A percentile compares a stretch with the other conserved stretches of the same genome.
Evolutionary conservation across 2,329 filamentous ascomycete species (phyloP).

Genomic region (Zymoseptoria ardabiliae): DNA sequence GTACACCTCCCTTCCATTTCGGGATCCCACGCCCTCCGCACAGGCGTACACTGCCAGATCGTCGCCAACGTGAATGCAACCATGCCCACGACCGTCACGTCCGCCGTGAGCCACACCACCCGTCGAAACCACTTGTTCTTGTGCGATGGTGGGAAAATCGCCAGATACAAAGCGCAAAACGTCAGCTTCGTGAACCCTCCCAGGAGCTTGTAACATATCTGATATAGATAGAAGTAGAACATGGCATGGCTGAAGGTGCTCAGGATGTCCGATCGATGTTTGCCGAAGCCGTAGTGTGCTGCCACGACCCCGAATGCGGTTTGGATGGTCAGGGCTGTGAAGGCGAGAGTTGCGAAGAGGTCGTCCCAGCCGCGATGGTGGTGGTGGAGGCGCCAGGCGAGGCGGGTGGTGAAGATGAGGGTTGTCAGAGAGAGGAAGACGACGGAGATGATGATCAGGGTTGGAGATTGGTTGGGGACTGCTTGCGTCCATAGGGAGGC

Average conservation of each 20-base stretch:
- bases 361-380: constrained; percentile 18
- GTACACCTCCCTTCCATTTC: constrained; percentile 12
- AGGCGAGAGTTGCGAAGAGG: constrained; percentile 16
- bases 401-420: constrained; percentile 12
- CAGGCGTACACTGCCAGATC: constrained; percentile 21
- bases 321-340: constrained; percentile 13
- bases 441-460: constrained; percentile 15
- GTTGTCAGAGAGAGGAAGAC: constrained; percentile 17
- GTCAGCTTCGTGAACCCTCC: constrained; percentile 23
- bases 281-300: constrained; percentile 21
- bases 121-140: constrained; percentile 7
- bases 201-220: constrained; percentile 23
- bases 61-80: constrained; percentile 21
- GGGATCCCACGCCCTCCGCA: constrained; percentile 18
- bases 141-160: constrained; percentile 11
- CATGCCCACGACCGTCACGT: constrained; percentile 12
- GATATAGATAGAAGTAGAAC: constrained; percentile 24
- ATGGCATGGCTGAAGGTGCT: constrained; percentile 13
- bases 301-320: constrained; percentile 16
- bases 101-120: constrained; percentile 5
- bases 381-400: constrained; percentile 15
- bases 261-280: constrained; percentile 13
- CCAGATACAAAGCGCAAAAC: constrained; percentile 22
- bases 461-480: constrained; percentile 14
- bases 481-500: neutral